phyloP scores from a whole-genome alignment of 345 rosid genomes.

The Dovyalis caffra region DNA sequence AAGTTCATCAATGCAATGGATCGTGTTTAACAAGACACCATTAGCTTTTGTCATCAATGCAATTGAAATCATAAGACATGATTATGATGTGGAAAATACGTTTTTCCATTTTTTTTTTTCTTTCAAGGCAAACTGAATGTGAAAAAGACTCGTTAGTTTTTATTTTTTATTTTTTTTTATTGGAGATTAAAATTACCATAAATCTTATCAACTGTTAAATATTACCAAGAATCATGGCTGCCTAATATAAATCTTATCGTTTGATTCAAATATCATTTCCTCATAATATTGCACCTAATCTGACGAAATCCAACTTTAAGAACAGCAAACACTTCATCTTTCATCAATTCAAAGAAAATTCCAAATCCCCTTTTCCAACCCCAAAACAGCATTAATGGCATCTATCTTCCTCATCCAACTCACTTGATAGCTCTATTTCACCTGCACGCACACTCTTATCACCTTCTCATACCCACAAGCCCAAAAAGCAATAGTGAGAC shows the following conservation, averaged over 20 bases:
- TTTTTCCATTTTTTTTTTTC: neutral
- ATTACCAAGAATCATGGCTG: neutral
- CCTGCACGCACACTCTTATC: constrained; percentile 18
- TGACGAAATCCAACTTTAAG: neutral
- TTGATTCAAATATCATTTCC: neutral
- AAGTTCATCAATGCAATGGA: too few relatives aligned
- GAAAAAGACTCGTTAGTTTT: constrained; percentile 3
- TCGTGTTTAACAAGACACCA: too few relatives aligned
- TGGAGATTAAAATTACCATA: too few relatives aligned
- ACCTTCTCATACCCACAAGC: neutral
- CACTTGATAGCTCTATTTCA: constrained; percentile 55
- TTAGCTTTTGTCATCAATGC: too few relatives aligned
- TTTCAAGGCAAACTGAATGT: neutral
- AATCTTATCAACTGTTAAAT: too few relatives aligned
- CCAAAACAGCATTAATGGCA: constrained; percentile 12
- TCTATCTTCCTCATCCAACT: constrained; percentile 40
- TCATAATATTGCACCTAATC: neutral
- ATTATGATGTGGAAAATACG: neutral
- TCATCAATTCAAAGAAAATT: neutral
- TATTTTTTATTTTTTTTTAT: too few relatives aligned
- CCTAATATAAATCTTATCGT: neutral
- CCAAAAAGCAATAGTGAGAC: neutral
- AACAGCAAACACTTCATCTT: neutral
- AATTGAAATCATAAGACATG: neutral
- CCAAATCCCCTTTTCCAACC: neutral